Base-by-base conservation (phyloP, 805 yeast species). In the Candida parachauliodes region DNA sequence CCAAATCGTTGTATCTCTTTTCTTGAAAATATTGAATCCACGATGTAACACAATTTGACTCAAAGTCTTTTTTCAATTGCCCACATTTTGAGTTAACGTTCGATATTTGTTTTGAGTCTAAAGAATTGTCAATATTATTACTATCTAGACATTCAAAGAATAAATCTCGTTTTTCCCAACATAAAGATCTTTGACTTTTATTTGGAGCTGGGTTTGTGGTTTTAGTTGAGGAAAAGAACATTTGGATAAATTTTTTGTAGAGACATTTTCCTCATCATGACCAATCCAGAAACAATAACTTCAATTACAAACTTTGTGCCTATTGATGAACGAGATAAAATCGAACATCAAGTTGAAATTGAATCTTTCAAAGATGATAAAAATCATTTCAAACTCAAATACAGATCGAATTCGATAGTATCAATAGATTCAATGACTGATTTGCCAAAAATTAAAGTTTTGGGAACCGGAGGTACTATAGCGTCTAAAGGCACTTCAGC, bases 1-100 rank as follows among this genome's bases (percentile, higher is more conserved):
- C 77, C 44, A 77, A 64, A 49, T 88, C 96, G 42, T 79, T 81
- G 27, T 80, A 83, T 49, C 96, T 76, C 59, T 88, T 89, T 59
- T 88, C 91, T 55, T 88, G 91, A 69, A 91, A 89, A 58, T 89
- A 88, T 43, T 82, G 44, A 77, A 57, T 88, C 98, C 98, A 89
- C 37, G 88, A 78, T 10, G 79, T 78, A 8, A 86, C 88, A 60
- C 98, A 89, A 48, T 80, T 78, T n/a, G 69, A 57, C 42, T 83
- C 78, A 47, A 86, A 88, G 27, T 68, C 71, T n/a, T 56, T 52
- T 45, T 79, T 77, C 52, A 79, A 71, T 2, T 44, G 39, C 0
- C 77, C 72, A 60, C 98, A 89, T 34, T 72, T 61, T 16, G 62
- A 50, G 36, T 74, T 70, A 28, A 87, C 77, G 21, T 60, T 59